Evolutionary conservation across 2,329 filamentous ascomycete genomes (phyloP), one percentile per base, ranked within the genome.

Genomic region (Lomentospora prolificans): DNA sequence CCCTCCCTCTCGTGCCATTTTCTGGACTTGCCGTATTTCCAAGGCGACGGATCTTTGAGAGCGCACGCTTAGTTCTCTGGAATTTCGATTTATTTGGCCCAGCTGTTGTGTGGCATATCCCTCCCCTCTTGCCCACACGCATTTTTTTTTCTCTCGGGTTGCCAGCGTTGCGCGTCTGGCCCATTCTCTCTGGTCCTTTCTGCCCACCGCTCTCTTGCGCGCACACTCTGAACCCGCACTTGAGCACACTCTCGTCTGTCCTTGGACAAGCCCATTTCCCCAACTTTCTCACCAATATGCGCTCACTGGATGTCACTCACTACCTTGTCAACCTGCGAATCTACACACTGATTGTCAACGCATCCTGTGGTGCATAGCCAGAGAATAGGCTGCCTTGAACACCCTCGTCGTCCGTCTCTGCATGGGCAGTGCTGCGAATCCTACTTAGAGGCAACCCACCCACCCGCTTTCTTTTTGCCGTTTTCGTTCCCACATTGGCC

Each of bases 291-390:
- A 44, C 19, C 39, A 55, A n/a, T 28, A 55, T 55, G 53, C 53
- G 44, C 48, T 31, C 53, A 55, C 53, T 48, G 44, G 22, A 41
- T 55, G 53, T 44, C 39, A 55, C 53, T 48, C 33, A 44, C 41
- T 46, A 48, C 46, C 53, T 55, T 17, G 10, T 28, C 27, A 27
- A 44, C 53, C 27, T 31, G 39, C 53, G 46, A 55, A 55, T 31
- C 44, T 48, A 48, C 44, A 48, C 44, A 48, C 44, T 48, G 44
- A 48, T 48, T 48, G 44, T 55, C 30, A 31, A 55, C 53, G 46
- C 53, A 55, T 51, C 53, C 46, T 51, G 53, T 55, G 53, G 53
- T 31, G 48, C 41, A 55, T 53, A 53, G 31, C 52, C 24, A 25
- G 24, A 33, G 52, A 54, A 28, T 44, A 54, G 52, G 53, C 53